These are phyloP conservation scores for Citrus sinensis DNA, from an alignment of 345 rosid genomes.

Conservation along the genomic window DNA sequence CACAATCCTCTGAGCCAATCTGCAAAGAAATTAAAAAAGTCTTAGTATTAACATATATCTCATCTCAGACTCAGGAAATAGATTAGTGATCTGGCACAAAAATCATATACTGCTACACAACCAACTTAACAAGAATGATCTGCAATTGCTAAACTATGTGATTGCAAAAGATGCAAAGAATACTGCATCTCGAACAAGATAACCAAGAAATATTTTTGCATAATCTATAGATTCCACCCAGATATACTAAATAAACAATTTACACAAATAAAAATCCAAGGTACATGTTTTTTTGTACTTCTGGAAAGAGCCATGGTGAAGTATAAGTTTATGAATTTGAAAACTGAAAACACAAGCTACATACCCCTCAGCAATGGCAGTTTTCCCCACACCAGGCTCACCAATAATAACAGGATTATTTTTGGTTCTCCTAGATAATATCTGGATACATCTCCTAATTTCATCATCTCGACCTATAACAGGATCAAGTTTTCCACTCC, in stretches of 20 bases:
- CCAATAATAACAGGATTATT: slow-evolving; percentile 95
- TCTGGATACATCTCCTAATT: slow-evolving; percentile 82
- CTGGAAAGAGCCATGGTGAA: neutral
- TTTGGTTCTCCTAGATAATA: slow-evolving; percentile 87
- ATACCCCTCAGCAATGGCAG: slow-evolving; percentile 88
- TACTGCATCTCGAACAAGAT: neutral
- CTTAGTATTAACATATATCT: neutral
- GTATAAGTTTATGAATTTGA: neutral
- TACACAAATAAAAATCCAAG: neutral
- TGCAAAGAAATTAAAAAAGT: slow-evolving; percentile 24
- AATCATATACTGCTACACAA: neutral
- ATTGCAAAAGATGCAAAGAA: neutral
- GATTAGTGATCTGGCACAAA: neutral
- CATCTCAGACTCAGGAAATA: neutral
- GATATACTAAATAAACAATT: neutral
- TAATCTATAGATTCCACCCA: neutral
- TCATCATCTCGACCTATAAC: slow-evolving; percentile 92
- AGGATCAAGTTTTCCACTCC: slow-evolving; percentile 90
- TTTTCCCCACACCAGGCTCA: slow-evolving; percentile 96
- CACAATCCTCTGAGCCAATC: slow-evolving; percentile 79
- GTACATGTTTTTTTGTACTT: neutral
- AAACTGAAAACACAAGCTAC: neutral
- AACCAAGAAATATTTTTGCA: neutral
- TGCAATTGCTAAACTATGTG: neutral
- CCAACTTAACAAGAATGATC: neutral